Evolutionary conservation across 2,329 filamentous ascomycete species (phyloP).

Genomic region (Trichophyton rubrum): DNA sequence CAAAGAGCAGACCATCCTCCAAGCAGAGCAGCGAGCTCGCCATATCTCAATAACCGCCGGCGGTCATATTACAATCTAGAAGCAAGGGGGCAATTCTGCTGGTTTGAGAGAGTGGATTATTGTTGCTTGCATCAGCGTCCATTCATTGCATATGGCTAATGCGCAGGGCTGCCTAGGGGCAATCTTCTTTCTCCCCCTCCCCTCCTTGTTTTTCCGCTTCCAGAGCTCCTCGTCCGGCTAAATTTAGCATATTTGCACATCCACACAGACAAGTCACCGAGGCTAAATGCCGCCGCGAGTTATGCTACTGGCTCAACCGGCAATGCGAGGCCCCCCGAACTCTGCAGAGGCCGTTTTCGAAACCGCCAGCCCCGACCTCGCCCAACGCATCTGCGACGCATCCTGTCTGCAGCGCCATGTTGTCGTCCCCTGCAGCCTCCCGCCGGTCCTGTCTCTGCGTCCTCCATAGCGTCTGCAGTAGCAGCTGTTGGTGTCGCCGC

Average conservation of each 20-base stretch:
- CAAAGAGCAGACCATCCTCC: background rate
- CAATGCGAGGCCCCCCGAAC: background rate
- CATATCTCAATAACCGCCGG: background rate
- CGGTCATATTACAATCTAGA: background rate
- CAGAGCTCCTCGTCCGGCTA: background rate
- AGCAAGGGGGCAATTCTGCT: background rate
- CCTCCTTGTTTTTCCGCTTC: background rate
- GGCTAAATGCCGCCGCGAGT: background rate
- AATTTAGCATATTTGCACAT: background rate
- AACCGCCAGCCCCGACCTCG: background rate
- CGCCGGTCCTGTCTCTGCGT: background rate
- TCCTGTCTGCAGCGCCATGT: background rate
- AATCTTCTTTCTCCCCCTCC: background rate
- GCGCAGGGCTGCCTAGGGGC: background rate
- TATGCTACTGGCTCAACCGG: background rate
- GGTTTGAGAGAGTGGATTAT: background rate
- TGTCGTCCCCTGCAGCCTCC: background rate
- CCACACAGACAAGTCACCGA: background rate
- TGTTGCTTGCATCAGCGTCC: background rate
- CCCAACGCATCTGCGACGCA: too few species aligned
- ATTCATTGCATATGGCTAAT: background rate
- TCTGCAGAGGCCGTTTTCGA: background rate
- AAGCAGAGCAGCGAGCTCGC: background rate
- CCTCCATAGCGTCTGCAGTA: background rate
- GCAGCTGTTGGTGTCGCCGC: background rate